Percentiles rank a stretch among this genome's conserved stretches.
Evolutionary conservation across 2,329 filamentous ascomycete genomes (phyloP).

Genomic region (Cordyceps farinosa): DNA sequence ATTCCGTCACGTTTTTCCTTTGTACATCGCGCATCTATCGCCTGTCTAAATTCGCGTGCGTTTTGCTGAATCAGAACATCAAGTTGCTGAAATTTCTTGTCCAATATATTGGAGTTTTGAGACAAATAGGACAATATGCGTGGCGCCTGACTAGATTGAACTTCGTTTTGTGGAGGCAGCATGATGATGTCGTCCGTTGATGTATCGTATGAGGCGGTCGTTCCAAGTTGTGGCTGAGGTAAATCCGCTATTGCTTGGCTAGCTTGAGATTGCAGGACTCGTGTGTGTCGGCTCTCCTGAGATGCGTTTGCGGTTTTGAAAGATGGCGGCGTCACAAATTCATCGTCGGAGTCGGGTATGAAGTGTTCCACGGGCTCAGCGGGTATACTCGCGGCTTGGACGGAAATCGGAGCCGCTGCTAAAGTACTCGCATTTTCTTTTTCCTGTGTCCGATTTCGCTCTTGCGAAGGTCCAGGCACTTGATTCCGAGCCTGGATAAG

Average conservation of each 20-base stretch:
- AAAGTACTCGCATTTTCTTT: no score
- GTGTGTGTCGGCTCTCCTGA: background rate
- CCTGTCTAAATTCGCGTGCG: constrained; percentile 43
- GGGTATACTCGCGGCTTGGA: background rate
- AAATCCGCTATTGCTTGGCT: background rate
- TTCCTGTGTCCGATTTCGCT: background rate
- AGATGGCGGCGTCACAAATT: constrained; percentile 43
- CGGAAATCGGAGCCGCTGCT: no score
- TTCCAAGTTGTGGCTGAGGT: constrained; percentile 1
- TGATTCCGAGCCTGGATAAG: constrained; percentile 16
- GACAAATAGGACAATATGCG: constrained; percentile 30
- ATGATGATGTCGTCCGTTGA: constrained; percentile 7
- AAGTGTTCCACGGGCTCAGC: constrained; percentile 30
- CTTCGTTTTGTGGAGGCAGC: background rate
- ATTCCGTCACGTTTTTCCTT: constrained; percentile 44
- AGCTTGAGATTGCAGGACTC: background rate
- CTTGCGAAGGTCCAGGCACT: constrained; percentile 19
- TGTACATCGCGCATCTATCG: constrained; percentile 45
- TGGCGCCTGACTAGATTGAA: constrained; percentile 26
- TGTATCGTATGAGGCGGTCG: background rate
- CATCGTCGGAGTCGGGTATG: constrained; percentile 57
- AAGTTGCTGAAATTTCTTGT: constrained; percentile 36
- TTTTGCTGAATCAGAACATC: constrained; percentile 45
- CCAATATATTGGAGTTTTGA: constrained; percentile 31
- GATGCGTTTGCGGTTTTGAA: constrained; percentile 30